Percentiles rank a stretch among this genome's conserved stretches.
Conservation (phyloP, 169 alveolate genomes). For the Cyclospora cayetanensis region DNA sequence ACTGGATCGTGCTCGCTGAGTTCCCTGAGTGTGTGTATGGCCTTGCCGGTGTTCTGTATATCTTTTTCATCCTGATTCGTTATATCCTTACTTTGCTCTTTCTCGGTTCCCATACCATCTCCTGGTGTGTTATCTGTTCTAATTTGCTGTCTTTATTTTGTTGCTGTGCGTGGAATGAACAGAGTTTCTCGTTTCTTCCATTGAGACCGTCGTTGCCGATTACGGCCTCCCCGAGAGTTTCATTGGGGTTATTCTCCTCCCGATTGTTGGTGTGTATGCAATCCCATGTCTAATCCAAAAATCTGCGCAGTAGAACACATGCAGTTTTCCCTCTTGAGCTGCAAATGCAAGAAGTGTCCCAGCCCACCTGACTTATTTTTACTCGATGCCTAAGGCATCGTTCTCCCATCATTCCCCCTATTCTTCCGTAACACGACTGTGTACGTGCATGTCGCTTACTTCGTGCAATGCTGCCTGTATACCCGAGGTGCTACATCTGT, state of each 20-base stretch:
- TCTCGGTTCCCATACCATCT: background rate
- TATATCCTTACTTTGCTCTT: background rate
- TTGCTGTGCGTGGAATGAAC: no score
- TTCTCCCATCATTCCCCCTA: background rate
- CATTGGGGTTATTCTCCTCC: slow-evolving; percentile 90
- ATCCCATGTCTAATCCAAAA: no score
- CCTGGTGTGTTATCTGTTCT: no score
- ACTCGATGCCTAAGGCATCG: no score
- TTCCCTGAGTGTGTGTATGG: background rate
- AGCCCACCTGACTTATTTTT: no score
- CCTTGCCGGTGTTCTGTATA: background rate
- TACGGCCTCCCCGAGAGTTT: slow-evolving; percentile 76
- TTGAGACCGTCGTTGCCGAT: slow-evolving; percentile 60
- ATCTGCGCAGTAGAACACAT: no score
- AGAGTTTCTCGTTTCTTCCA: slow-evolving; percentile 71
- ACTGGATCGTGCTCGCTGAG: background rate
- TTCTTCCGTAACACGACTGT: no score
- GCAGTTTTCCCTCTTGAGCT: no score
- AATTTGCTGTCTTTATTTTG: background rate
- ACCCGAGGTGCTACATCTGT: no score
- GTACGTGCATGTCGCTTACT: no score
- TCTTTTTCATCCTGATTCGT: background rate
- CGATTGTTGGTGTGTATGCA: slow-evolving; percentile 83
- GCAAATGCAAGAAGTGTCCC: no score
- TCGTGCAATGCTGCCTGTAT: no score